Evolutionary conservation across 352 stramenopile genomes (phyloP), one percentile per base, ranked within the genome.

Genomic region (Thalassiosira sp.): DNA sequence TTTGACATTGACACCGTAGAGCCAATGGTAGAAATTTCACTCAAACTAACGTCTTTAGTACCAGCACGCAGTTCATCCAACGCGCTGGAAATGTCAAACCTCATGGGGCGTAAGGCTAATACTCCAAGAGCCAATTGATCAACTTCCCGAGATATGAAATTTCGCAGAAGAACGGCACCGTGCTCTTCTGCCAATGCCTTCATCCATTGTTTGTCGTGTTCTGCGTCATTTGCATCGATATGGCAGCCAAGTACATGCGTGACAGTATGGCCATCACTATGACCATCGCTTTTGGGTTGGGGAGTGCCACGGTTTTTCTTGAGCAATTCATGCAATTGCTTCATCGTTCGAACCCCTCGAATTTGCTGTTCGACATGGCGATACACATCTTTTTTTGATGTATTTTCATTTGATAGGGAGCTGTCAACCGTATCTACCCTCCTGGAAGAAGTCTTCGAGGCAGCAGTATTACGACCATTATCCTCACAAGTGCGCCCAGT

Each of bases 111-210:
- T 48, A 82, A 65, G 1, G 74, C 67, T 20, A 77, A 40, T 31
- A 62, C 74, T 51, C 16, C 74, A 3, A 82, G 31, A 37, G 74
- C 67, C 31, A 82, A 48, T 54, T 74, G 74, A 48, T 82, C 74
- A 22, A 78, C 46, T 67, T 74, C 57, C 58, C 74, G 62, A 46
- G 74, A 45, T 18, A 82, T 46, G 51, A 78, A 82, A 57, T 78
- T 74, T 51, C 66, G 72, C 28, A 82, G 59, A 11, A 82, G 31
- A 13, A 82, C 40, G n/a, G 74, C 74, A 35, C 74, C 74, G 48
- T 82, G 74, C 25, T 75, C 60, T 51, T 61, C 54, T 45, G 74
- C 74, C 16, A 82, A 40, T 35, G 20, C 22, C 52, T 60, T 52
- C 42, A 46, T 62, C 8, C 35, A 24, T 3, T 58, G 5, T 31